Base-by-base conservation (phyloP, 1,139 yeast genomes). In the Candida sp. region DNA sequence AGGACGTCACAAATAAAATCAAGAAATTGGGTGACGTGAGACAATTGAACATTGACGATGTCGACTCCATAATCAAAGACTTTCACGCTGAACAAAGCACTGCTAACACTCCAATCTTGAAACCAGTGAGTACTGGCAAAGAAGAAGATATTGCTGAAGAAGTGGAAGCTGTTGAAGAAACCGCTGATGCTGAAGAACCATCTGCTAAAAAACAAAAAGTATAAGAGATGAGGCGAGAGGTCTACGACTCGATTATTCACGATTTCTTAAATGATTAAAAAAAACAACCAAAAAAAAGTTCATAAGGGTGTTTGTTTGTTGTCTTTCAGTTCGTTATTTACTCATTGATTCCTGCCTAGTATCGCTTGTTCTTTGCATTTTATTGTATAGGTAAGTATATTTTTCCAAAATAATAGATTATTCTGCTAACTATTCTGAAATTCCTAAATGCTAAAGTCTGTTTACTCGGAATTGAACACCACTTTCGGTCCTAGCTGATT, bases 1-100 rank as follows among this genome's bases (percentile, higher is more conserved):
- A 94, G 82, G 98, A 91, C 71, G 96, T 94, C 58, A 94, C 99
- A 42, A 80, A 81, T 61, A 93, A 93, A 82, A 92, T 94, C 72
- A 94, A 94, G 81, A 81, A 86, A 73, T 82, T 94, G 67, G 98
- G 98, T 61, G 99, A 94, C 69, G 92, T 94, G 50, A 87, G 98
- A 77, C 94, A 91, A 58, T 83, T 94, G 68, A 91, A 89, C 71
- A 93, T 94, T 63, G 98, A 94, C 68, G 99, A 94, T 75, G 98
- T 94, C 51, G 99, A 94, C 73, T 91, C 98, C 41, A 91, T 94
- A 63, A 93, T 94, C 70, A 91, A 93, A 75, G 96, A 92, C 60
- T 94, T 72, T 85, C 99, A 94, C 67, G 87, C 94, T 42, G 87
- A 82, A 58, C 72, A 84, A 54, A 52, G 66, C 41, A 70, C 77